Evolutionary conservation across 75 land plant genomes (phyloP).

Genomic region (Picea glauca): DNA sequence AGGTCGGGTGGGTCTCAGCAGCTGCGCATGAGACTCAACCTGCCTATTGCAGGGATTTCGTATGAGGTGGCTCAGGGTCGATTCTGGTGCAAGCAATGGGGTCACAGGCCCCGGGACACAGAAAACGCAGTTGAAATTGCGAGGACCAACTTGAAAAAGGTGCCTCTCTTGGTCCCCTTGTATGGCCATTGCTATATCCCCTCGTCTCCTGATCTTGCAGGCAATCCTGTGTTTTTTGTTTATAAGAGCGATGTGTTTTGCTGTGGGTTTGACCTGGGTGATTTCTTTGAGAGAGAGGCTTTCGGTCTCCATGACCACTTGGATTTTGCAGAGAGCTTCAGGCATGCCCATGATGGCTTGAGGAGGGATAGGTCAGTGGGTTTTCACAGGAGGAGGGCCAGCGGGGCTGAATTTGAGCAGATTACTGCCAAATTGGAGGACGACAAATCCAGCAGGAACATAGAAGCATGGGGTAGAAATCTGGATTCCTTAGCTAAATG

Average conservation of each 20-base stretch:
- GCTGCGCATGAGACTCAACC: constrained; percentile 51
- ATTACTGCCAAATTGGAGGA: background rate
- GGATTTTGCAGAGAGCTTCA: constrained; percentile 2
- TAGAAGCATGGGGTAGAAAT: constrained; percentile 34
- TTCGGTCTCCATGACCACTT: background rate
- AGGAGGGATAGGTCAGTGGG: constrained; percentile 10
- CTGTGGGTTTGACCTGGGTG: constrained; percentile 47
- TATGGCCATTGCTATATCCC: constrained; percentile 58
- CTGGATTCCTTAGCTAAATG: constrained; percentile 32
- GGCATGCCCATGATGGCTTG: background rate
- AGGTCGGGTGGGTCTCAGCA: constrained; percentile 40
- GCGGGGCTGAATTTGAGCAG: constrained; percentile 5
- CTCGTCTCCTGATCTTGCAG: constrained; percentile 41
- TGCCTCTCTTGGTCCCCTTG: constrained; percentile 54
- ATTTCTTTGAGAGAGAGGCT: constrained; percentile 33
- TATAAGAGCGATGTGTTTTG: constrained; percentile 25
- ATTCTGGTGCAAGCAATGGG: constrained; percentile 85
- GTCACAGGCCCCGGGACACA: constrained; percentile 55
- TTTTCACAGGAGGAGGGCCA: background rate
- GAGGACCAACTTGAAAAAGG: constrained; percentile 42
- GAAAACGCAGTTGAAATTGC: constrained; percentile 60
- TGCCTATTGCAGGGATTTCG: constrained; percentile 63
- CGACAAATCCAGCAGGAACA: background rate
- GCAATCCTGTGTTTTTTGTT: constrained; percentile 64
- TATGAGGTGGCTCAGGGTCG: constrained; percentile 57